Base-by-base conservation (phyloP, 2,329 filamentous ascomycete species). In the Arachnopeziza araneosa region DNA sequence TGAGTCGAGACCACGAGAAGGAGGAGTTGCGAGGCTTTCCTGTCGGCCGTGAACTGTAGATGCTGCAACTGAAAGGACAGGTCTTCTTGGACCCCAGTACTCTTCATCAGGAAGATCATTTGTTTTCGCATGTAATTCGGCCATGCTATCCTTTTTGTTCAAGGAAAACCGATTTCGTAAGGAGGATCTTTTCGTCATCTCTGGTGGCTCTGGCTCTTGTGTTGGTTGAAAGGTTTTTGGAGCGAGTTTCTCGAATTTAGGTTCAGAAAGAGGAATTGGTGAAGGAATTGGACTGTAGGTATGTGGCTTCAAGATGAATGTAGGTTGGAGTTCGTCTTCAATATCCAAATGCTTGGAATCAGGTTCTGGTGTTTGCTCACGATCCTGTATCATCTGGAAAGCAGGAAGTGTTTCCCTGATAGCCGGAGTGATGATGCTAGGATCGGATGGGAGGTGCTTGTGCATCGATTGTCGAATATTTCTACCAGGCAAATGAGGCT, bases 1-100 rank as follows among this genome's bases (percentile, higher is more conserved):
- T 44, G 70, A 71, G 55, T 72, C 70, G n/a, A 71, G 55, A n/a
- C 67, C 68, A 24, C 65, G 66, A n/a, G 67, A 71, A 9, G 70
- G 62, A 10, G 69, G 66, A 23, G 68, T 64, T 22, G 60, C 65
- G 9, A 60, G 59, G 22, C 60, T 56, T 54, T 66, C 61, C 22
- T 55, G 55, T 21, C 19, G 17, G 2, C 23, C n/a, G 2, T 36
- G 22, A 10, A n/a, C 50, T 12, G 48, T 50, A 57, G 53, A 48
- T 26, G 44, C 53, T 2, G 60, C 52, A 1, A 57, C 52, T 2
- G 63, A 63, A 23, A 59, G 44, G 3, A 66, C 57, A 53, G 60
- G 53, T 52, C 66, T 59, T 50, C 60, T 61, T 19, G 65, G 63
- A 12, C 61, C 64, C 63, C 62, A 63, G 21, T 64, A 61, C 6